Conservation (phyloP, 257 asterid genomes). For the Schizonepeta tenuifolia region DNA sequence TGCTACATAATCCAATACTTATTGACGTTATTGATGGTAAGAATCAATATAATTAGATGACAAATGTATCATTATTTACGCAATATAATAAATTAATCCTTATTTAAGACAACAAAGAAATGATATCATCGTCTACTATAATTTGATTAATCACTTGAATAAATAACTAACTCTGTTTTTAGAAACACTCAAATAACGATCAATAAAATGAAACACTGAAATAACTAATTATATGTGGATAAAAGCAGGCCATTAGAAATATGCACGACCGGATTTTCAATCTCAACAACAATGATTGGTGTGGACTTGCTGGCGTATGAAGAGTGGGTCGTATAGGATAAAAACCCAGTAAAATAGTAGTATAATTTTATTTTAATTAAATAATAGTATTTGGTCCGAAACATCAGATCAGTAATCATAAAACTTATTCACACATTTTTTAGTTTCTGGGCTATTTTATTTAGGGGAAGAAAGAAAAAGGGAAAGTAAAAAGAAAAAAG, state of each 20-base stretch:
- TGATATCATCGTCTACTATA: not conserved
- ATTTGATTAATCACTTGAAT: not conserved
- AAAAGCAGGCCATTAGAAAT: too few species aligned
- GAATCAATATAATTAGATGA: not conserved
- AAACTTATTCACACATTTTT: too few species aligned
- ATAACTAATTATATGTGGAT: too few species aligned
- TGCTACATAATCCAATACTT: not conserved
- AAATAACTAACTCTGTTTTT: not conserved
- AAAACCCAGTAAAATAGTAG: not conserved
- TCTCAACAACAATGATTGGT: not conserved
- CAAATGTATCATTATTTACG: conserved; percentile 3
- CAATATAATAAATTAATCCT: not conserved
- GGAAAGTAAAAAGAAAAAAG: not conserved
- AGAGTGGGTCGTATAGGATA: not conserved
- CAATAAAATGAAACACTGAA: not conserved
- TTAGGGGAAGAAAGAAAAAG: not conserved
- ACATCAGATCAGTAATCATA: not conserved
- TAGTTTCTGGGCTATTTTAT: not conserved
- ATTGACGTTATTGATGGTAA: not conserved
- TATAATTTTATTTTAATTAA: not conserved
- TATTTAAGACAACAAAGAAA: not conserved
- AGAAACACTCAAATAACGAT: not conserved
- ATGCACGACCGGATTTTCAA: too few species aligned
- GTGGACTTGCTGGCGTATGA: conserved; percentile 19
- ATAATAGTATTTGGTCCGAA: not conserved